A percentile compares a stretch with the other conserved stretches of the same genome.
Evolutionary conservation across 371 early-diverging fungal species (phyloP).

Genomic region (Mortierella sp.): DNA sequence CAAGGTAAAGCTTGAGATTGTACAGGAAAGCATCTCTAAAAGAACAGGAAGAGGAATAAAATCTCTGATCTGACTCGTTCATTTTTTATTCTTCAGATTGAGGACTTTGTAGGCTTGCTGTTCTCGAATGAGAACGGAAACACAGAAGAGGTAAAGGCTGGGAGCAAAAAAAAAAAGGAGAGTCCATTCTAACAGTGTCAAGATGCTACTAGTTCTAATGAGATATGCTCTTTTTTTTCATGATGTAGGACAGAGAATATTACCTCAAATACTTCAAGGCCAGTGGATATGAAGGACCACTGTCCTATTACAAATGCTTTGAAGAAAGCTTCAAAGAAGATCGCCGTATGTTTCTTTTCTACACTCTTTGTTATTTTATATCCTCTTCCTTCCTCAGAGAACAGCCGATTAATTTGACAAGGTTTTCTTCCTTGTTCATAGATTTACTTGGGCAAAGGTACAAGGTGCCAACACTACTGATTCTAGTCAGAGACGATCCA

Average conservation of each 20-base stretch:
- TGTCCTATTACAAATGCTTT: constrained; percentile 16
- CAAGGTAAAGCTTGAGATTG: background rate
- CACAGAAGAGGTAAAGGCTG: constrained; percentile 5
- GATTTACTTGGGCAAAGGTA: constrained; percentile 10
- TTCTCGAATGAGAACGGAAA: constrained; percentile 3
- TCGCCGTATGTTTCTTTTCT: constrained; percentile 7
- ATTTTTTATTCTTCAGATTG: background rate
- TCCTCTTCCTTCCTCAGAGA: no score
- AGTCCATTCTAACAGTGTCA: no score
- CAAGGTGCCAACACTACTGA: constrained; percentile 8
- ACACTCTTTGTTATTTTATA: no score
- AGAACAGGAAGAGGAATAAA: no score
- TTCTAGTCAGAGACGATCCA: constrained; percentile 13
- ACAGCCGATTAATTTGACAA: no score
- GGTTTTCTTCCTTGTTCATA: background rate
- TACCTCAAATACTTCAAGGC: constrained; percentile 7
- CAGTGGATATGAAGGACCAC: constrained; percentile 15
- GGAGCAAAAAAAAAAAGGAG: background rate
- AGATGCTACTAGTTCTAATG: no score
- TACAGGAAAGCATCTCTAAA: no score
- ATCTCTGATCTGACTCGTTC: no score
- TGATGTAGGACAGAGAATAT: constrained; percentile 15
- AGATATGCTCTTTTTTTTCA: no score
- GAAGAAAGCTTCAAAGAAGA: constrained; percentile 11
- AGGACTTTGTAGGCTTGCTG: background rate